Base-by-base conservation (phyloP, 441 rosid species). In the Viola pubescens region DNA sequence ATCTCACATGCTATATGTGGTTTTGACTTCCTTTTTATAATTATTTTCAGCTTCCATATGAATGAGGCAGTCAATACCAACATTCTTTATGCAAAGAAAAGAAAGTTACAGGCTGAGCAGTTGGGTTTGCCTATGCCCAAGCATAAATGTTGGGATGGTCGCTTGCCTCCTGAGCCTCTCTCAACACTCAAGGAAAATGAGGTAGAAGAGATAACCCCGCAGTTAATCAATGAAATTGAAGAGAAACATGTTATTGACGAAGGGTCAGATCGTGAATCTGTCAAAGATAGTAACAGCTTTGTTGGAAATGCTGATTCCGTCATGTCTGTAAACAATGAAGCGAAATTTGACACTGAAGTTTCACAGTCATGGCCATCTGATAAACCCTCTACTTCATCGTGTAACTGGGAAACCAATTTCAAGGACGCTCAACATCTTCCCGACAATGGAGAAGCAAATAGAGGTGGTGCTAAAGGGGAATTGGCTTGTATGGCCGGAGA, bases 81-180 rank as follows among this genome's bases (percentile, higher is more conserved):
- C 59, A 59, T 53, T 44, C 42, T 54, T 7, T 75, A 78, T 48
- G 41, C 72, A 10, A 85, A 77, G 81, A 89, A 89, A 79, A 81
- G 97, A 56, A 90, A 90, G 61, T 64, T 82, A 52, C 74, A 63
- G 66, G 73, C 81, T 51, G 86, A 79, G 74, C 74, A 81, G 13
- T 78, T 79, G 13, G 83, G 70, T 50, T 62, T 82, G 75, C 92
- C 95, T 48, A 9, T 53, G 3, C 52, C 89, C 0, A 89, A 85
- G 63, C 91, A 81, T 67, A 72, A 54, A 63, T 81, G 83, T 61
- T 73, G 75, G 65, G 64, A 72, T 60, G 68, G 70, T 63, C 70
- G 71, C 57, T 63, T 71, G 39, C 41, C 59, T 2, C 55, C 56
- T 1, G 62, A 66, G 34, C 58, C 70, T 14, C 51, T 45, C 48